Percentiles rank a stretch among this genome's conserved stretches.
phyloP scores from a whole-genome alignment of 2,329 filamentous ascomycete genomes.

The Aspergillus sp. region DNA sequence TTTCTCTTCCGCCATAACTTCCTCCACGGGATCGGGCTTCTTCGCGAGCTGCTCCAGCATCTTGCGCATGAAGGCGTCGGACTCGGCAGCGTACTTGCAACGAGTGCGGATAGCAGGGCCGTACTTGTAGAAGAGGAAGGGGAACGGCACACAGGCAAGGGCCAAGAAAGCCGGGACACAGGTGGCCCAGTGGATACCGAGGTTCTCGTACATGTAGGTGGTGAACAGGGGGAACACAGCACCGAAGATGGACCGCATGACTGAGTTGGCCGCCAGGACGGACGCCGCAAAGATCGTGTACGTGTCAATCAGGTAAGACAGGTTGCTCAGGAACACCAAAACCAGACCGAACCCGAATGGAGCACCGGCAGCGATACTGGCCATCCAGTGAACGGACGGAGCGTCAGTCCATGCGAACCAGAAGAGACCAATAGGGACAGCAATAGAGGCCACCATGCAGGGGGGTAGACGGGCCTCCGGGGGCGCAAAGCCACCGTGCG shows the following conservation, averaged over 20 bases:
- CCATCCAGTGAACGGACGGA: conserved; percentile 44
- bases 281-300: conserved; percentile 48
- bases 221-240: conserved; percentile 53
- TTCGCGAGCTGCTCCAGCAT: conserved; percentile 30
- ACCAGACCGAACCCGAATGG: conserved; percentile 48
- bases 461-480: conserved; percentile 59
- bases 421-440: conserved; percentile 59
- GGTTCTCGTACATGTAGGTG: conserved; percentile 45
- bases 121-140: conserved; percentile 49
- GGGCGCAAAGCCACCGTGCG: conserved; percentile 59
- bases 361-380: conserved; percentile 37
- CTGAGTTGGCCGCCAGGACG: conserved; percentile 48
- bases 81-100: conserved; percentile 44
- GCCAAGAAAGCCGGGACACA: conserved; percentile 50
- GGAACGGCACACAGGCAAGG: conserved; percentile 46
- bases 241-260: conserved; percentile 50
- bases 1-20: conserved; percentile 20
- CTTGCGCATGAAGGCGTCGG: conserved; percentile 40
- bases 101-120: conserved; percentile 42
- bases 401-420: conserved; percentile 63
- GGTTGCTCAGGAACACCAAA: conserved; percentile 42
- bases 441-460: conserved; percentile 51
- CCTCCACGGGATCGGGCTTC: conserved; percentile 16
- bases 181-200: conserved; percentile 53
- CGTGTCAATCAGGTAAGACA: conserved; percentile 48